Evolutionary conservation across 257 asterid genomes (phyloP).

Genomic region (Verbascum thapsus): DNA sequence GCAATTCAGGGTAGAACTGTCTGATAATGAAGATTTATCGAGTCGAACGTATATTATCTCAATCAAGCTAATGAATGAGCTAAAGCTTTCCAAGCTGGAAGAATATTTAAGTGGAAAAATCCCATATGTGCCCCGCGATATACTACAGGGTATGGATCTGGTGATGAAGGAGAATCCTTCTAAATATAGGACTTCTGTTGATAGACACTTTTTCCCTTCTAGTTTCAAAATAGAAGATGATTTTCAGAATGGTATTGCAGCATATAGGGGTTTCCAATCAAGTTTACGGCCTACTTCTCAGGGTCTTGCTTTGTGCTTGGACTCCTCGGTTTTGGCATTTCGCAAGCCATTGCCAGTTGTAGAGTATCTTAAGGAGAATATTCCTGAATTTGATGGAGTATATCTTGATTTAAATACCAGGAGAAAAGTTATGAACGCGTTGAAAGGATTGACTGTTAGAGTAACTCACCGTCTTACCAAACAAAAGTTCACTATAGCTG

Average conservation of each 20-base stretch:
- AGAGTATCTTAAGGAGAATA: slow-evolving; percentile 48
- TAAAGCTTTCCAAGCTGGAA: slow-evolving; percentile 61
- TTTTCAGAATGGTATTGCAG: slow-evolving; percentile 57
- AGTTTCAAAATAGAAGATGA: slow-evolving; percentile 43
- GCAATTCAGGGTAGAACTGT: slow-evolving; percentile 46
- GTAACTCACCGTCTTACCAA: slow-evolving; percentile 61
- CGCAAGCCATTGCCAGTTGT: slow-evolving; percentile 59
- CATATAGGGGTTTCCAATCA: slow-evolving; percentile 62
- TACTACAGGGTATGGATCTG: slow-evolving; percentile 71
- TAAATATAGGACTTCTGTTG: slow-evolving; percentile 43
- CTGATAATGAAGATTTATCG: slow-evolving; percentile 40
- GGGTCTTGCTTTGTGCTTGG: slow-evolving; percentile 67
- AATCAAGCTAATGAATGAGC: slow-evolving; percentile 53
- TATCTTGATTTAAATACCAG: slow-evolving; percentile 31
- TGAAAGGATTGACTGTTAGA: slow-evolving; percentile 57
- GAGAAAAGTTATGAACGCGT: slow-evolving; percentile 32
- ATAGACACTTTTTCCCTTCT: slow-evolving; percentile 51
- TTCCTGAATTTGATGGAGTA: slow-evolving; percentile 37
- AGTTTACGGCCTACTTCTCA: slow-evolving; percentile 62
- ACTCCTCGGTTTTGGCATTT: slow-evolving; percentile 59
- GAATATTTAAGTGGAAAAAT: slow-evolving; percentile 53
- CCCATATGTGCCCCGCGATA: slow-evolving; percentile 58
- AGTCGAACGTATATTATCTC: slow-evolving; percentile 40
- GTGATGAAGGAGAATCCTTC: slow-evolving; percentile 76
- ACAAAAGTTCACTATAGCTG: slow-evolving; percentile 47